Percentiles rank a stretch among this genome's conserved stretches.
Evolutionary conservation across 2,329 filamentous ascomycete genomes (phyloP).

Genomic region (Akanthomyces uredinophilus): DNA sequence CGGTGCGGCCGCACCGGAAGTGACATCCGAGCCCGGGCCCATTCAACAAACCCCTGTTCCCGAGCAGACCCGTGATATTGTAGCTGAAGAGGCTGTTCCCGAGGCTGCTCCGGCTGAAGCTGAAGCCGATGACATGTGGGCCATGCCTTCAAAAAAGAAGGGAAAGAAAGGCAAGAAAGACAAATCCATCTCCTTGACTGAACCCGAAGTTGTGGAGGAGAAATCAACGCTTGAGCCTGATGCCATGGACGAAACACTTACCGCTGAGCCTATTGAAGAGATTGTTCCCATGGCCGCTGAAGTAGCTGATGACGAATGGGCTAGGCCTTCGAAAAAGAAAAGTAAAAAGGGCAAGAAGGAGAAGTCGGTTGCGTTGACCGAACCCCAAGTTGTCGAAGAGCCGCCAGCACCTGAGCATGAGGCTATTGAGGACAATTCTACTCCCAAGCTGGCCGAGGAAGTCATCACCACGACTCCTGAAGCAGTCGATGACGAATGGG

Average conservation of each 20-base stretch:
- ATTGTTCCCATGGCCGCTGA: too few relatives aligned
- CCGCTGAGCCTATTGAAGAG: neutral
- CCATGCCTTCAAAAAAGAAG: conserved; percentile 25
- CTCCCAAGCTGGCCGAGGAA: too few relatives aligned
- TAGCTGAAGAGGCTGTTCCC: neutral
- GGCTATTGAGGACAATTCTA: neutral
- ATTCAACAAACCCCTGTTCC: too few relatives aligned
- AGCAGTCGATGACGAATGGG: conserved; percentile 16
- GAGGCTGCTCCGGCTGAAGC: conserved; percentile 21
- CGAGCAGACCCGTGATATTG: neutral
- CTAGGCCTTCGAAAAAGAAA: conserved; percentile 25
- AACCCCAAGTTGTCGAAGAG: neutral
- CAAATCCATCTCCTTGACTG: neutral
- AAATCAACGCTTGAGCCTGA: neutral
- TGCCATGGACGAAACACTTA: neutral
- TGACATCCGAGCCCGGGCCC: neutral
- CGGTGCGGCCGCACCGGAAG: neutral
- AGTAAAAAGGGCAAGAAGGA: conserved; percentile 32
- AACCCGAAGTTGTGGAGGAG: neutral
- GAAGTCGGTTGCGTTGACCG: neutral
- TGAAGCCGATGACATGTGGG: conserved; percentile 18
- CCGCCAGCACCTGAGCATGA: neutral
- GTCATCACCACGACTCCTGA: neutral
- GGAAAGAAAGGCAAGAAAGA: conserved; percentile 31
- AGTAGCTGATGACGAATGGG: neutral